These are phyloP conservation scores for Phaffomyces thermotolerans DNA, from an alignment of 805 yeast genomes.

Conservation along the genomic window DNA sequence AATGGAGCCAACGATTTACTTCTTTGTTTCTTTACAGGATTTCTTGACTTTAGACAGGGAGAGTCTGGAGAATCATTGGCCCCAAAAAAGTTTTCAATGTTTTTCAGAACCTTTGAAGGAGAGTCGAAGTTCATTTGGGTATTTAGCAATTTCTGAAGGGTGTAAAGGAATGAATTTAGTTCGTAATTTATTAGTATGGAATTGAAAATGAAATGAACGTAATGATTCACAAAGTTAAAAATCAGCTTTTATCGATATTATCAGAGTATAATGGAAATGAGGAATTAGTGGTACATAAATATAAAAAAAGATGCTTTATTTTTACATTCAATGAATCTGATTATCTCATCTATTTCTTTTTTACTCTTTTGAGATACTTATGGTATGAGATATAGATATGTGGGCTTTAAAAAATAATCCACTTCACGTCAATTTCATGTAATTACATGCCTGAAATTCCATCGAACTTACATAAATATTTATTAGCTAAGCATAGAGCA, in stretches of 20 bases:
- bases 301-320: too few species aligned
- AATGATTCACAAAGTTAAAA: neutral
- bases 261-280: too few species aligned
- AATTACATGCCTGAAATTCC: too few species aligned
- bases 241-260: neutral
- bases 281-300: too few species aligned
- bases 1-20: constrained; percentile 8
- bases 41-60: constrained; percentile 19
- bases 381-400: neutral
- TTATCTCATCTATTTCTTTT: constrained; percentile 2
- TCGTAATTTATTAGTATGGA: neutral
- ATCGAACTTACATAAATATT: too few species aligned
- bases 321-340: neutral
- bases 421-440: too few species aligned
- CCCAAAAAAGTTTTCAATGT: constrained; percentile 17
- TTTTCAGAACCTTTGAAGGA: constrained; percentile 18
- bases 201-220: neutral
- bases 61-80: constrained; percentile 18
- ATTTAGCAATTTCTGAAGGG: neutral
- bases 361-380: constrained; percentile 2
- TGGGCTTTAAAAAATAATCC: neutral
- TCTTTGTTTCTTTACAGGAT: constrained; percentile 11
- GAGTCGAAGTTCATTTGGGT: constrained; percentile 17
- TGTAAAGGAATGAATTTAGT: neutral
- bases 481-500: too few species aligned